These are phyloP conservation scores for Hyparrhenia diplandra DNA, from an alignment of 176 grass and related monocot species.

Conservation along the genomic window DNA sequence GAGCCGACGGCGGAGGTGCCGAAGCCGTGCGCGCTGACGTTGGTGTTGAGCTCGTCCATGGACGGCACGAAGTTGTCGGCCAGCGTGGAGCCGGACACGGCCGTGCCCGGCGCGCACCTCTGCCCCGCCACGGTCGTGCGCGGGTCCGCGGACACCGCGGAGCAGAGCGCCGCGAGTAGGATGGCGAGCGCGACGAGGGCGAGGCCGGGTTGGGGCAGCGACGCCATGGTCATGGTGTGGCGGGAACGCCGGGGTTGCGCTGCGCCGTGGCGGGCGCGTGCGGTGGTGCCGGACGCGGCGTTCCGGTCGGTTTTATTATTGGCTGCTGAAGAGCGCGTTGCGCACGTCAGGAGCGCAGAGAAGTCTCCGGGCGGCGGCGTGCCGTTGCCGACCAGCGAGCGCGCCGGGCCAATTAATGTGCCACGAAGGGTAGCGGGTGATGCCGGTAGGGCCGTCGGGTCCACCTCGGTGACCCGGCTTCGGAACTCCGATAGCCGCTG, in stretches of 20 bases:
- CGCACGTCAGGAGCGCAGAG: background rate
- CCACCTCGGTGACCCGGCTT: background rate
- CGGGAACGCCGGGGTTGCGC: background rate
- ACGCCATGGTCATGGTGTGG: background rate
- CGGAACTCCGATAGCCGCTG: background rate
- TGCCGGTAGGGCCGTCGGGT: too few species aligned
- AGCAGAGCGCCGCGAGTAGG: background rate
- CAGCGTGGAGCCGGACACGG: constrained; percentile 40
- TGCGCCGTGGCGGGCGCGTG: background rate
- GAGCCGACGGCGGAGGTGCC: constrained; percentile 49
- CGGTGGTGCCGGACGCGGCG: background rate
- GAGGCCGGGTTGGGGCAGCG: background rate
- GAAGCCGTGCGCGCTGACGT: constrained; percentile 57
- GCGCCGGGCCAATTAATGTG: background rate
- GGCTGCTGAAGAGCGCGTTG: background rate
- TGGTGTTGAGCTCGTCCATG: constrained; percentile 71
- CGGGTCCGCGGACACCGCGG: constrained; percentile 29
- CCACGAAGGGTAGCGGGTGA: background rate
- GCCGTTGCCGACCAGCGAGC: background rate
- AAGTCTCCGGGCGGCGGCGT: background rate
- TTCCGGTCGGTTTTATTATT: background rate
- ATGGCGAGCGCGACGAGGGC: background rate
- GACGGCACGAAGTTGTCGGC: constrained; percentile 62
- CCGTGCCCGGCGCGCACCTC: constrained; percentile 13
- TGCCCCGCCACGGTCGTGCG: constrained; percentile 38